Evolutionary conservation across 192 early-diverging fungal species (phyloP), one percentile per base, ranked within the genome.

Genomic region (Coemansia sp.): DNA sequence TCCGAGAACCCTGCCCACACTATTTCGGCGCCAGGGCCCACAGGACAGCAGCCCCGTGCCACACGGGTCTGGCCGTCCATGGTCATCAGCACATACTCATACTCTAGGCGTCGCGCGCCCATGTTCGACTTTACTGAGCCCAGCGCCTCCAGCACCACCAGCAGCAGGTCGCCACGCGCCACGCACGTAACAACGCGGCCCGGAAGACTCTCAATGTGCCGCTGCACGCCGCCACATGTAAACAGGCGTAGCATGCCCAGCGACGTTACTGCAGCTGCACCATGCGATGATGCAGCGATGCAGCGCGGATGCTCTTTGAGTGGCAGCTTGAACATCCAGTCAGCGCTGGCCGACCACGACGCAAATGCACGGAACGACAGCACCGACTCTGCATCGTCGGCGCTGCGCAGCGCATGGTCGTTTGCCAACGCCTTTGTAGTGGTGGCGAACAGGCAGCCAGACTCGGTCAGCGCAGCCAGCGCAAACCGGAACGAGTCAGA

Each of bases 1-100:
- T 93, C 90, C 17, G 92, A 90, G 66, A 97, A 95, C 4, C 93
- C 94, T 5, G 85, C 66, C 96, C 96, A 98, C 14, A 68, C 70
- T 15, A 97, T 61, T 38, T 81, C 81, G 31, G 83, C 72, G 3
- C 78, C 65, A 5, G 84, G 84, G 1, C 88, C 79, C 9, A 95
- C 63, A 2, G 92, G 88, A 9, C 96, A 65, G 2, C 50, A 8
- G 14, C 84, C 93, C 9, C 54, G 9, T 17, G 69, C 63, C 26
- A 75, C 40, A 34, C 58, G 61, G 42, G 25, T 23, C 28, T 68
- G 70, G 50, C 73, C 78, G 25, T 75, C 68, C 28, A 81, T 74
- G 3, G 59, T 49, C 65, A 75, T 51, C 57, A 81, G 52, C 15
- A 72, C 14, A 53, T 72, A 75, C 23, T 81, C 66, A 59, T 74